phyloP scores from a whole-genome alignment of 108 stramenopile species.

The Nitzschia sp. region DNA sequence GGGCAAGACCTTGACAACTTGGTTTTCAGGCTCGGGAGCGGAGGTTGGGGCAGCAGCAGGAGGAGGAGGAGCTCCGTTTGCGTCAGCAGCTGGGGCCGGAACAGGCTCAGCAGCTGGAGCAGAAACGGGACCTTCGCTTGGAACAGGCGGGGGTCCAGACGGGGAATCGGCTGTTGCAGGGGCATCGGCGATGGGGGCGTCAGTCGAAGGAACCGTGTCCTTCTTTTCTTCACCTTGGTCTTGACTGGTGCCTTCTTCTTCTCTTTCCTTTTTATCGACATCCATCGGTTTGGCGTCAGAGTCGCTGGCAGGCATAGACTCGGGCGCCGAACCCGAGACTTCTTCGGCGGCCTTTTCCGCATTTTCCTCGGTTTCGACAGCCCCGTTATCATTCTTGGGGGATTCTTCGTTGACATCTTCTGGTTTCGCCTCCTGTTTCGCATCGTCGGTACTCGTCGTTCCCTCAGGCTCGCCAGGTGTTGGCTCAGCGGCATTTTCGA shows the following conservation, averaged over 20 bases:
- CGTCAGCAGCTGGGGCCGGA: neutral
- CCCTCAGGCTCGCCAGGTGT: neutral
- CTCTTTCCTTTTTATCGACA: slow-evolving; percentile 11
- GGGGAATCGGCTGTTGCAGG: neutral
- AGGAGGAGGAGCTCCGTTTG: neutral
- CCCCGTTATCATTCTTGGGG: slow-evolving; percentile 18
- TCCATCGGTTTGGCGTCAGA: slow-evolving; percentile 18
- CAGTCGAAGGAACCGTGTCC: slow-evolving; percentile 7
- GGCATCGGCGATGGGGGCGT: neutral
- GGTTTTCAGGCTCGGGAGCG: neutral
- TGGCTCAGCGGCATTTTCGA: neutral
- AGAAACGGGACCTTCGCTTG: neutral
- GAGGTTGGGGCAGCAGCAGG: neutral
- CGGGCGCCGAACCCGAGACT: neutral
- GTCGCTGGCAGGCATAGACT: neutral
- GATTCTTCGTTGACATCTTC: neutral
- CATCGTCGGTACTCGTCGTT: slow-evolving; percentile 16
- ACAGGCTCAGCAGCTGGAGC: neutral
- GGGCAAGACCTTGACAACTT: slow-evolving; percentile 18
- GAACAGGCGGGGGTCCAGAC: neutral
- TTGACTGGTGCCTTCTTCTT: neutral
- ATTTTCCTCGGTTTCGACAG: slow-evolving; percentile 15
- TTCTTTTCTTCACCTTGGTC: slow-evolving; percentile 10
- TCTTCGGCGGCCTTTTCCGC: slow-evolving; percentile 15
- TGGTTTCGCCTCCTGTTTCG: neutral